A percentile compares a stretch with the other conserved stretches of the same genome.
These are phyloP conservation scores for Candida silvicultrix DNA, from an alignment of 805 yeast species.

Conservation along the genomic window DNA sequence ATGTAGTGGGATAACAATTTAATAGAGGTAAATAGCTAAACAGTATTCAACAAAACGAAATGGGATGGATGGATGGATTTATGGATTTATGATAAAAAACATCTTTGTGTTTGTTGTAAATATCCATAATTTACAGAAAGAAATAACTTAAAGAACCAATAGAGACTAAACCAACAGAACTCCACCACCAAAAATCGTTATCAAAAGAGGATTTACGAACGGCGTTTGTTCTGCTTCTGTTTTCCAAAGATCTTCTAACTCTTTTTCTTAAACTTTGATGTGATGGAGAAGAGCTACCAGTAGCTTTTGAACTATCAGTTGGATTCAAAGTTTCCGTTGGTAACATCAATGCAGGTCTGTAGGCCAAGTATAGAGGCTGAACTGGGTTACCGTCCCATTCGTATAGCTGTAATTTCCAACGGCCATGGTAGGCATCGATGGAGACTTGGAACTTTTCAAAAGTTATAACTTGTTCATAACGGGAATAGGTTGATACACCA, in stretches of 20 bases:
- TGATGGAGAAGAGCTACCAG: slow-evolving; percentile 25
- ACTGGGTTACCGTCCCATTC: slow-evolving; percentile 73
- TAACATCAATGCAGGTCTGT: slow-evolving; percentile 92
- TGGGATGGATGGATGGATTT: too few species aligned
- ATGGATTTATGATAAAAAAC: too few species aligned
- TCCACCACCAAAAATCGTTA: slow-evolving; percentile 51
- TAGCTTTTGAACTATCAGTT: slow-evolving; percentile 33
- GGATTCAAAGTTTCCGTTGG: slow-evolving; percentile 93
- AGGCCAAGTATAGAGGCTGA: slow-evolving; percentile 89
- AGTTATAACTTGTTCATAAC: slow-evolving; percentile 64
- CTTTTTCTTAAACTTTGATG: slow-evolving; percentile 32
- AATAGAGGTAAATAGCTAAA: too few species aligned
- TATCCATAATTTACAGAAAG: slow-evolving; percentile 10
- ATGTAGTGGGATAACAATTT: too few species aligned
- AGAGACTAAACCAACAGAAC: slow-evolving; percentile 37
- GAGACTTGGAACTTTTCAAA: slow-evolving; percentile 52
- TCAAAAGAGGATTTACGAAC: slow-evolving; percentile 32
- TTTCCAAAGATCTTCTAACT: slow-evolving; percentile 71
- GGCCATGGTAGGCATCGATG: slow-evolving; percentile 79
- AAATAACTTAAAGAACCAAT: slow-evolving; percentile 27
- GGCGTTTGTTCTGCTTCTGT: slow-evolving; percentile 75
- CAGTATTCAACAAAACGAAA: too few species aligned
- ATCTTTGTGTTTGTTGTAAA: too few species aligned
- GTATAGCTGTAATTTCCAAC: slow-evolving; percentile 65
- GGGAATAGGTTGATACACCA: slow-evolving; percentile 55